Evolutionary conservation across 345 rosid genomes (phyloP).

Genomic region (Fremontodendron californicum): DNA sequence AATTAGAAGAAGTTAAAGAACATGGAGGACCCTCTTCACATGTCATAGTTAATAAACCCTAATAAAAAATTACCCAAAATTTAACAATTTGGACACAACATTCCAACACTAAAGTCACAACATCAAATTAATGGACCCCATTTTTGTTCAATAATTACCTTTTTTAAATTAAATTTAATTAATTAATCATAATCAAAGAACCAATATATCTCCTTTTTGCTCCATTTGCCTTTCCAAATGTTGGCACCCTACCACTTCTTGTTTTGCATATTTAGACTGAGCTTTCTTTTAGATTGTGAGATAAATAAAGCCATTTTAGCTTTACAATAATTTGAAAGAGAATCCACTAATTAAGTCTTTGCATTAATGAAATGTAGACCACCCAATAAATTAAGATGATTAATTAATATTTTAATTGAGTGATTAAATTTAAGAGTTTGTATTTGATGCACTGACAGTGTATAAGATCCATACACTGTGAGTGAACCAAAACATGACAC

Average conservation of each 20-base stretch:
- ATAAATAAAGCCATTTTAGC: constrained; percentile 19
- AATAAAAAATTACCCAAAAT: constrained; percentile 20
- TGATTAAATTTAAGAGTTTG: background rate
- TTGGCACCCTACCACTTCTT: constrained; percentile 20
- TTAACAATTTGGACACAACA: constrained; percentile 21
- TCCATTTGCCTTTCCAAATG: constrained; percentile 24
- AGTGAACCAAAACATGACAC: too few relatives aligned
- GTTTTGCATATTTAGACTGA: background rate
- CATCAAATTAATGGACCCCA: constrained; percentile 28
- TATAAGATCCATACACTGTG: too few relatives aligned
- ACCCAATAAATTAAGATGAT: constrained; percentile 21
- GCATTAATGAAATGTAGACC: constrained; percentile 51
- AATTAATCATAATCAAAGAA: constrained; percentile 1
- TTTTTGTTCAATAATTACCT: constrained; percentile 28
- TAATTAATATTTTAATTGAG: constrained; percentile 9
- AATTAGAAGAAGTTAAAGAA: constrained; percentile 6
- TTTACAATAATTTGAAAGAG: constrained; percentile 26
- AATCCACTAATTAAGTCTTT: constrained; percentile 32
- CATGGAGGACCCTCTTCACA: constrained; percentile 53
- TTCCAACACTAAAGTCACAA: constrained; percentile 30
- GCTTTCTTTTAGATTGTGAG: constrained; percentile 4
- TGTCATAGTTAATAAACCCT: constrained; percentile 29
- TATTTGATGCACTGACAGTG: too few relatives aligned
- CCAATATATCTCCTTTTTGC: constrained; percentile 14
- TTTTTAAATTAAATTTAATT: background rate